Evolutionary conservation across 2,329 filamentous ascomycete species (phyloP).

Genomic region (Epichloe coenophiala): DNA sequence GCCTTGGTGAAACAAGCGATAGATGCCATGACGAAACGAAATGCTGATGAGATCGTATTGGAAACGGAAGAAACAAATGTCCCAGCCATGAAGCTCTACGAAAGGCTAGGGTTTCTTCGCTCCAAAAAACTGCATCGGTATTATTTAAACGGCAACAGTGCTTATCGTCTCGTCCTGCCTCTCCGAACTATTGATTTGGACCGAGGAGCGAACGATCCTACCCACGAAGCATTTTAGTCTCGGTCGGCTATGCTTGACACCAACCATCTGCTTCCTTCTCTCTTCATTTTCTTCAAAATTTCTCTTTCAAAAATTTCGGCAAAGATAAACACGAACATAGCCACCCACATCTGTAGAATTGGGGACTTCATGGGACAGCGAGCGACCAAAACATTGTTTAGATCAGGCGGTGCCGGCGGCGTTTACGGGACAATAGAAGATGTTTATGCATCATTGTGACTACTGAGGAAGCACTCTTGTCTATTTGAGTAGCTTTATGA

Average conservation of each 20-base stretch:
- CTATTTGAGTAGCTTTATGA: not conserved
- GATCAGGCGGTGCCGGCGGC: slow-evolving; percentile 1
- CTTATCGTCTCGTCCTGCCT: slow-evolving; percentile 75
- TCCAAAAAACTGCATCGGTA: slow-evolving; percentile 91
- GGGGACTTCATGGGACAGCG: not conserved
- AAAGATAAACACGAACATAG: not conserved
- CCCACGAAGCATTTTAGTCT: slow-evolving; percentile 14
- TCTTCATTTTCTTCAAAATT: not conserved
- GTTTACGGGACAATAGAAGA: slow-evolving; percentile 1
- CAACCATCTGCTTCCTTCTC: not conserved
- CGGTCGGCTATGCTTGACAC: not conserved
- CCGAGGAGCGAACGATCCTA: slow-evolving; percentile 21
- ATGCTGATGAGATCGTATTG: slow-evolving; percentile 87
- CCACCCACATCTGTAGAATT: not conserved
- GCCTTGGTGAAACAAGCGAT: slow-evolving; percentile 81
- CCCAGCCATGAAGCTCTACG: slow-evolving; percentile 83
- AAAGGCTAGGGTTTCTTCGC: slow-evolving; percentile 78
- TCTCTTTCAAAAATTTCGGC: not conserved
- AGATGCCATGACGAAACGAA: slow-evolving; percentile 70
- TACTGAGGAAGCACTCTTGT: not conserved
- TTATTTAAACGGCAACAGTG: slow-evolving; percentile 91
- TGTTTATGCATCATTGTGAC: not conserved
- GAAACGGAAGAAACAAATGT: slow-evolving; percentile 93
- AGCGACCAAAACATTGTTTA: not conserved
- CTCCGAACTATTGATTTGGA: slow-evolving; percentile 44